Evolutionary conservation across 345 rosid genomes (phyloP), one percentile per base, ranked within the genome.

Genomic region (Boechera retrofracta): DNA sequence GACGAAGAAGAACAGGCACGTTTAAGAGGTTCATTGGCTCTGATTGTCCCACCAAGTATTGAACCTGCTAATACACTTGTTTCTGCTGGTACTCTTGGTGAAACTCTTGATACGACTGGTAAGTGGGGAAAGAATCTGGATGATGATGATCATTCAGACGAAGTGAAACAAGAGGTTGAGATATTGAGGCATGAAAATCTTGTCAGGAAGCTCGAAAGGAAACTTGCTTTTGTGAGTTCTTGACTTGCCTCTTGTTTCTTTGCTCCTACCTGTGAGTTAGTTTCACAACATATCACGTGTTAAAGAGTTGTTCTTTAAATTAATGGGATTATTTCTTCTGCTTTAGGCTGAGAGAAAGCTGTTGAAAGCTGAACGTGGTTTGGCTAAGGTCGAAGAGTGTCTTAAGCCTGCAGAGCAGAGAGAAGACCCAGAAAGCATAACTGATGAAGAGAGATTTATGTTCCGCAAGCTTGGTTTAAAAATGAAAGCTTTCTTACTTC

Each of bases 361-460:
- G 75, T 55, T 73, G 80, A 90, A 85, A 86, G 97, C 92, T 6
- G 97, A 92, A 77, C 84, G 70, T 69, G 85, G 86, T 56, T 83
- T 94, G 64, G 73, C 83, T 47, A 94, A 94, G 85, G 97, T 92
- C 51, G 97, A 94, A 81, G 89, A 28, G 24, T 89, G 44, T 81
- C 79, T 92, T 72, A 83, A 77, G 72, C 98, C 98, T 39, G 53
- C 91, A 51, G 85, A 84, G 44, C 72, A 80, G 69, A 92, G 85
- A 81, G 86, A 85, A 79, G 95, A 92, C 58, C 89, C 86, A 29
- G 88, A 89, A 54, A 86, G 88, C 88, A 88, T 92, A 64, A 87
- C 93, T 68, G 92, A 92, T 36, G 98, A 94, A 80, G 98, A 94
- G 81, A 90, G 98, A 86, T 94, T 84, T 82, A 92, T 94, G 98